Conservation (phyloP, 2,329 filamentous ascomycete species). For the Chalara sp. region DNA sequence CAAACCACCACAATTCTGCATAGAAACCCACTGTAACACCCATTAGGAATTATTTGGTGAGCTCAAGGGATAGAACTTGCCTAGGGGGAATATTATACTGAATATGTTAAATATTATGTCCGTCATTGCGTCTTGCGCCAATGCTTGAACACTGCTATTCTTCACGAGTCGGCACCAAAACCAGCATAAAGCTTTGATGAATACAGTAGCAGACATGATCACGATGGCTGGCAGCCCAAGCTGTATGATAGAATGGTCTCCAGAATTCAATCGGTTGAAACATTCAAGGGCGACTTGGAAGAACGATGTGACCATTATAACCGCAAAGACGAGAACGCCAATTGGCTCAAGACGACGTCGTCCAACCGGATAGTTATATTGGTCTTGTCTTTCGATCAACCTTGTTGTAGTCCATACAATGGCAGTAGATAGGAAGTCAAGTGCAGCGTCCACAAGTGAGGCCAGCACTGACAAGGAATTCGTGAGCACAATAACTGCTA, state of each 20-base stretch:
- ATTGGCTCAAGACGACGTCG: constrained; percentile 51
- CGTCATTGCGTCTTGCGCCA: constrained; percentile 58
- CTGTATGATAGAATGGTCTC: constrained; percentile 38
- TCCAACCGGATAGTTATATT: constrained; percentile 46
- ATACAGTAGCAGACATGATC: constrained; percentile 49
- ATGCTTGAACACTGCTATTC: constrained; percentile 56
- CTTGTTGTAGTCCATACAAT: constrained; percentile 56
- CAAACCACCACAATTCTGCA: constrained; percentile 59
- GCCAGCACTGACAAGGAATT: constrained; percentile 55
- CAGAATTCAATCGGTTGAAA: constrained; percentile 47
- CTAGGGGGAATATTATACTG: constrained; percentile 53
- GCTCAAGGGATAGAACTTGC: constrained; percentile 12
- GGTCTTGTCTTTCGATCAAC: constrained; percentile 41
- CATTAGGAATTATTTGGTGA: neutral
- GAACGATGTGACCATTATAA: constrained; percentile 59
- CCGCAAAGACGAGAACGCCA: constrained; percentile 55
- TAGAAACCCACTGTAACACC: constrained; percentile 42
- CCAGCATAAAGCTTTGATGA: constrained; percentile 54
- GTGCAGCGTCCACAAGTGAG: constrained; percentile 53
- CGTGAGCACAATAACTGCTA: constrained; percentile 46
- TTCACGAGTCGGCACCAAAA: constrained; percentile 52
- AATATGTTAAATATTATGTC: constrained; percentile 60
- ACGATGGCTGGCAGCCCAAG: constrained; percentile 47
- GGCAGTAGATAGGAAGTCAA: constrained; percentile 52
- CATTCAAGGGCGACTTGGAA: constrained; percentile 54